Percentiles rank a stretch among this genome's conserved stretches.
Conservation (phyloP, 192 early-diverging fungal species). For the Dispira simplex region DNA sequence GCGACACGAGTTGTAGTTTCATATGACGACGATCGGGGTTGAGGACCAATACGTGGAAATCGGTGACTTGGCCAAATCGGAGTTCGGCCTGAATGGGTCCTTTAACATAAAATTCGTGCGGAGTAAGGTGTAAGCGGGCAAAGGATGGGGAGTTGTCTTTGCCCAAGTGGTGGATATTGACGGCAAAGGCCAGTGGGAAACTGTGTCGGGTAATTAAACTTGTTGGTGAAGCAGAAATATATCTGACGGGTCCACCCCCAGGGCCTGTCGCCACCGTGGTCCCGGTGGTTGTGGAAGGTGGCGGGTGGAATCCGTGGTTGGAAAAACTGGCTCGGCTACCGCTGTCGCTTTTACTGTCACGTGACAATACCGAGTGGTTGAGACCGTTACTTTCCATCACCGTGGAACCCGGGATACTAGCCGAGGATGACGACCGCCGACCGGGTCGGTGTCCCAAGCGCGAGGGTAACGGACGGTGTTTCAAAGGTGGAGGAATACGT, state of each 20-base stretch:
- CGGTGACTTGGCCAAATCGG: slow-evolving; percentile 22
- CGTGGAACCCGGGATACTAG: slow-evolving; percentile 13
- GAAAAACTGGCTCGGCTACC: not conserved
- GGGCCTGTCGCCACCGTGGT: not conserved
- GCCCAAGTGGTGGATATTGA: slow-evolving; percentile 22
- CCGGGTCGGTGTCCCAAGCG: not conserved
- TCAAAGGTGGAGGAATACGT: not conserved
- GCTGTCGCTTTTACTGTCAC: too few relatives aligned
- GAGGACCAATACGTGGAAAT: slow-evolving; percentile 28
- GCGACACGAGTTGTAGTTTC: slow-evolving; percentile 30
- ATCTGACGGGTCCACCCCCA: not conserved
- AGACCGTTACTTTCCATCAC: not conserved
- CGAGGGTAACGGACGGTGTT: not conserved
- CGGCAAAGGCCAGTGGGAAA: slow-evolving; percentile 25
- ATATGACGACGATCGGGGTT: slow-evolving; percentile 26
- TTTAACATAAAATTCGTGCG: slow-evolving; percentile 33
- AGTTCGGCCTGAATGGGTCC: slow-evolving; percentile 24
- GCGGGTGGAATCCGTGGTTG: not conserved
- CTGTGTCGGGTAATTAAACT: slow-evolving; percentile 23
- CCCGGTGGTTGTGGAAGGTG: slow-evolving; percentile 5
- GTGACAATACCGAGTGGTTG: too few relatives aligned
- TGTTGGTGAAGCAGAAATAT: not conserved
- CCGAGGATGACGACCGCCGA: slow-evolving; percentile 17
- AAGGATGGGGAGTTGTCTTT: slow-evolving; percentile 20
- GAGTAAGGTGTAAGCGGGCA: slow-evolving; percentile 26